These are phyloP conservation scores for Thamnidium elegans DNA, from an alignment of 192 early-diverging fungal species.

Conservation along the genomic window DNA sequence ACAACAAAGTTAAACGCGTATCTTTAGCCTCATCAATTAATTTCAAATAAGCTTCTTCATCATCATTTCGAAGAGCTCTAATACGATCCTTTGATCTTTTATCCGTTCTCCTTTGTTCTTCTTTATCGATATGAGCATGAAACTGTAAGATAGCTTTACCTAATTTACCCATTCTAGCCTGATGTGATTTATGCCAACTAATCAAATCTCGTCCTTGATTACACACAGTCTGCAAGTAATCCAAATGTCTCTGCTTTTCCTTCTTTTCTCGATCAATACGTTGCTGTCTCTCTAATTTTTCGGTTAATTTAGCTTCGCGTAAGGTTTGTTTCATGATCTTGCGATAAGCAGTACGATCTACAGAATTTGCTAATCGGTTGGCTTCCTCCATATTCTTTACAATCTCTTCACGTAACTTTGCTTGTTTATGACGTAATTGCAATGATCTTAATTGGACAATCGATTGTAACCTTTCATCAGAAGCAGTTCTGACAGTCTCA, in stretches of 20 bases:
- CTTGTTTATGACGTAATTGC: slow-evolving; percentile 75
- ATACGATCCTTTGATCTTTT: slow-evolving; percentile 90
- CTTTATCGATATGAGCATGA: slow-evolving; percentile 82
- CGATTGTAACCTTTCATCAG: slow-evolving; percentile 65
- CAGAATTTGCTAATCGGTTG: slow-evolving; percentile 74
- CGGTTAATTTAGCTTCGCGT: slow-evolving; percentile 82
- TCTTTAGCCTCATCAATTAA: slow-evolving; percentile 95
- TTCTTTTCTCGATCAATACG: slow-evolving; percentile 83
- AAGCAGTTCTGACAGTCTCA: slow-evolving; percentile 27
- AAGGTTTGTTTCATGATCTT: slow-evolving; percentile 78
- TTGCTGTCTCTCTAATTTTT: slow-evolving; percentile 86
- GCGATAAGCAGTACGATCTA: slow-evolving; percentile 74
- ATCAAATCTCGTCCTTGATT: slow-evolving; percentile 73
- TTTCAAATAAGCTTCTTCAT: slow-evolving; percentile 95
- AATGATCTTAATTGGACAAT: slow-evolving; percentile 85
- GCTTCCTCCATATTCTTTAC: slow-evolving; percentile 66
- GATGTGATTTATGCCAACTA: slow-evolving; percentile 68
- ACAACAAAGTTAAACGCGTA: slow-evolving; percentile 86
- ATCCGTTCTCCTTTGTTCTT: slow-evolving; percentile 87
- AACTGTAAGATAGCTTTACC: slow-evolving; percentile 73
- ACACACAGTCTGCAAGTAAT: slow-evolving; percentile 74
- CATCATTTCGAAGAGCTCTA: slow-evolving; percentile 90
- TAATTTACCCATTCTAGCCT: slow-evolving; percentile 65
- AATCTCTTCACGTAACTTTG: slow-evolving; percentile 70
- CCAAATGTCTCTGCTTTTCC: slow-evolving; percentile 79